Conservation (phyloP, 306 rosid species). For the Prosopis cineraria region DNA sequence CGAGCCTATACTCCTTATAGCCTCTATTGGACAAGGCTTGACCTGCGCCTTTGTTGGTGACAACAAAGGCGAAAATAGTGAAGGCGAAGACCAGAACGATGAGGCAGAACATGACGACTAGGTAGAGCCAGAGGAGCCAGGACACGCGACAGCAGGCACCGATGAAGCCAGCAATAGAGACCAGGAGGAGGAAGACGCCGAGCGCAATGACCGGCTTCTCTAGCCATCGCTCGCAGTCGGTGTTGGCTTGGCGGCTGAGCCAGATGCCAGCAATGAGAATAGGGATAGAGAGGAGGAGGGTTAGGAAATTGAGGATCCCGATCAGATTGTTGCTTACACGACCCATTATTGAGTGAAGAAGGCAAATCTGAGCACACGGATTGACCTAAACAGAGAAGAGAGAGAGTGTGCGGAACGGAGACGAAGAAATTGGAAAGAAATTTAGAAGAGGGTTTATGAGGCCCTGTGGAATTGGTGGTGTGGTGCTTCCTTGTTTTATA, state of each 20-base stretch:
- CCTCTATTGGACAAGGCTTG: slow-evolving; percentile 46
- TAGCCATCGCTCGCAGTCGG: slow-evolving; percentile 62
- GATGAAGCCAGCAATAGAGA: slow-evolving; percentile 65
- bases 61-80: slow-evolving; percentile 61
- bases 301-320: slow-evolving; percentile 58
- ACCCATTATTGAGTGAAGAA: slow-evolving; percentile 30
- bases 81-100: slow-evolving; percentile 52
- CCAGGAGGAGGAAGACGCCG: slow-evolving; percentile 63
- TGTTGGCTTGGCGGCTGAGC: slow-evolving; percentile 57
- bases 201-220: slow-evolving; percentile 56
- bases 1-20: slow-evolving; percentile 71
- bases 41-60: slow-evolving; percentile 77
- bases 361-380: neutral
- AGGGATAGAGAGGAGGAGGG: slow-evolving; percentile 65
- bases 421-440: neutral
- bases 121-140: slow-evolving; percentile 77
- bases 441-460: neutral
- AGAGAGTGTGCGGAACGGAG: neutral
- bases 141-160: slow-evolving; percentile 71
- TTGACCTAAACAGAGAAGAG: neutral
- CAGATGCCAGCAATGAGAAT: slow-evolving; percentile 64
- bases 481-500: neutral
- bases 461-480: neutral
- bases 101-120: slow-evolving; percentile 72
- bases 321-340: slow-evolving; percentile 59